Evolutionary conservation across 208 protist genomes (phyloP).

Genomic region (Herpetomonas samuelpessoai): DNA sequence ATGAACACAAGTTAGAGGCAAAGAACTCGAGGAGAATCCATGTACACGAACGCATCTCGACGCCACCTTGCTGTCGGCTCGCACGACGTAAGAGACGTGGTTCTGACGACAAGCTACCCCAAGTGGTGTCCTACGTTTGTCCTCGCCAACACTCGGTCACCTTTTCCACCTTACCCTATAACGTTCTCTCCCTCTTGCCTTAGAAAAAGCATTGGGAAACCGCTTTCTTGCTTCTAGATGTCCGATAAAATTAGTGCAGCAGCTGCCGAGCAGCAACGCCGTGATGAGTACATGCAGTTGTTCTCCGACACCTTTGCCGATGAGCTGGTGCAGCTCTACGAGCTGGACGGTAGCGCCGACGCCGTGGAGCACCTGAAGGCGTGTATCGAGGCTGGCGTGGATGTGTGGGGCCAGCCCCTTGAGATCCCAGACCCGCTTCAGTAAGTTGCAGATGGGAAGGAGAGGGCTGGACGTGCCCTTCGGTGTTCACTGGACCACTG

Average conservation of each 20-base stretch:
- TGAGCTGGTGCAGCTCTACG: slow-evolving; percentile 79
- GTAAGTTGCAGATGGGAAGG: too few species aligned
- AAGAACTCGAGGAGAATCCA: too few species aligned
- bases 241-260: slow-evolving; percentile 13
- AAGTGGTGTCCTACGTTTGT: too few species aligned
- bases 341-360: slow-evolving; percentile 68
- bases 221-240: slow-evolving; percentile 10
- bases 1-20: too few species aligned
- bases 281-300: slow-evolving; percentile 87
- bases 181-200: background rate
- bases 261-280: slow-evolving; percentile 38
- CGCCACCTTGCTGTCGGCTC: too few species aligned
- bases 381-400: slow-evolving; percentile 80
- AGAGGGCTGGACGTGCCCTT: too few species aligned
- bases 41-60: too few species aligned
- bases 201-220: background rate
- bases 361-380: slow-evolving; percentile 78
- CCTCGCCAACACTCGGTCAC: too few species aligned
- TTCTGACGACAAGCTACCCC: too few species aligned
- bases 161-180: background rate
- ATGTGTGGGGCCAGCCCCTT: slow-evolving; percentile 78
- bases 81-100: too few species aligned
- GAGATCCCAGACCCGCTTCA: slow-evolving; percentile 25
- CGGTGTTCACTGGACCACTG: too few species aligned
- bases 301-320: slow-evolving; percentile 83